Percentiles rank a stretch among this genome's conserved stretches.
Conservation (phyloP, 2,329 filamentous ascomycete species). For the Colletotrichum sublineola region DNA sequence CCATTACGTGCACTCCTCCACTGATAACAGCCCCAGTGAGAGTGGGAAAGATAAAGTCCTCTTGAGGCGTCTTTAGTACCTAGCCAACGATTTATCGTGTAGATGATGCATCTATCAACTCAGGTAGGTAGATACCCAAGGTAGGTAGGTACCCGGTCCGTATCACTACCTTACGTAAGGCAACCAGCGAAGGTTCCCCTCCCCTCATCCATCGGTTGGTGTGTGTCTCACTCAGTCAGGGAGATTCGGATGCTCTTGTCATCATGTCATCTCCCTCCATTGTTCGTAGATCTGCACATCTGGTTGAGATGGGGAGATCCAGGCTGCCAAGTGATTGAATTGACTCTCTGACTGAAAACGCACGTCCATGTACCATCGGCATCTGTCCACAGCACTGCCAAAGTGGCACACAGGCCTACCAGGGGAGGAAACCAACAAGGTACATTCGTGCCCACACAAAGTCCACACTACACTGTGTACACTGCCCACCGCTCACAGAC, state of each 20-base stretch:
- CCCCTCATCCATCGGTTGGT: neutral
- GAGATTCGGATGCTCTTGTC: neutral
- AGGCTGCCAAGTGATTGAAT: too few relatives aligned
- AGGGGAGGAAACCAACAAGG: neutral
- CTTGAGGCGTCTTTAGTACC: too few relatives aligned
- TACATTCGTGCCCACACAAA: neutral
- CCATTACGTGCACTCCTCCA: constrained; percentile 31
- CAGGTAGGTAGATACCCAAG: too few relatives aligned
- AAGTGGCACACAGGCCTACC: neutral
- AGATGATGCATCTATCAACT: neutral
- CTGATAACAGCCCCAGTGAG: constrained; percentile 7
- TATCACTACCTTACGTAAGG: neutral
- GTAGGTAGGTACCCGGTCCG: too few relatives aligned
- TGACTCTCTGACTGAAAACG: neutral
- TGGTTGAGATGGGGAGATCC: neutral
- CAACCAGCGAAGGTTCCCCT: too few relatives aligned
- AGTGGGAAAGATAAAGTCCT: neutral
- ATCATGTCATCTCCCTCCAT: neutral
- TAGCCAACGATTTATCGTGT: too few relatives aligned
- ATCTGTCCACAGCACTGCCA: neutral
- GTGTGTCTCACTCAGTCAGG: neutral
- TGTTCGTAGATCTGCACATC: neutral
- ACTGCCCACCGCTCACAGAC: constrained; percentile 9
- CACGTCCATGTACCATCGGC: neutral
- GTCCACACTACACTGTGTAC: neutral